Conservation (phyloP, 2,329 filamentous ascomycete genomes). For the Alternaria novae-zelandiae region DNA sequence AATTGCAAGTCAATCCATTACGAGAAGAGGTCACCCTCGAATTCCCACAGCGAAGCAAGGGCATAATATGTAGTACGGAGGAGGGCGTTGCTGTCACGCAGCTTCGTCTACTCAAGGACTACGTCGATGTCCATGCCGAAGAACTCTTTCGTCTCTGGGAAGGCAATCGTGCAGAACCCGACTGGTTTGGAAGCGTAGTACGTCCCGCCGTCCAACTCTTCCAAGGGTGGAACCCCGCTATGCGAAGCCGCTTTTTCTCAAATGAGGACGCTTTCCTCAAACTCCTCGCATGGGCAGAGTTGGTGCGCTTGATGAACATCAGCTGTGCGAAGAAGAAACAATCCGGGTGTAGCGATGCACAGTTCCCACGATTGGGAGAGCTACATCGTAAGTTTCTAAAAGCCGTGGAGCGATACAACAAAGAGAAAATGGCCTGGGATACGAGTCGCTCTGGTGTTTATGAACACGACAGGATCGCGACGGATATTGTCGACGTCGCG, state of each 20-base stretch:
- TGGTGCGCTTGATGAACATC: constrained; percentile 19
- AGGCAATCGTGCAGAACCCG: constrained; percentile 2
- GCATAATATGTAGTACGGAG: constrained; percentile 5
- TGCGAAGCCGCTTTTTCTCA: constrained; percentile 6
- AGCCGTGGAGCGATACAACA: constrained; percentile 13
- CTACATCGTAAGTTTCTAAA: constrained; percentile 11
- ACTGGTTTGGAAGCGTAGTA: constrained; percentile 11
- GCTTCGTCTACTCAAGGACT: constrained; percentile 19
- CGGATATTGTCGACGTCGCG: constrained; percentile 8
- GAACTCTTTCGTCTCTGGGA: constrained; percentile 9
- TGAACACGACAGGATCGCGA: constrained; percentile 13
- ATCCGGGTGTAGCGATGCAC: neutral
- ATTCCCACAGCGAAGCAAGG: constrained; percentile 8
- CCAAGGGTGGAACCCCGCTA: constrained; percentile 10
- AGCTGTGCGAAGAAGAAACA: neutral
- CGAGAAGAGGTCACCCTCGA: constrained; percentile 2
- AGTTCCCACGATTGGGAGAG: constrained; percentile 5
- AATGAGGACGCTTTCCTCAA: constrained; percentile 13
- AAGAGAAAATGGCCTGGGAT: constrained; percentile 11
- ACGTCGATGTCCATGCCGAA: constrained; percentile 15
- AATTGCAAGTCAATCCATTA: constrained; percentile 1
- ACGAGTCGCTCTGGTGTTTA: neutral
- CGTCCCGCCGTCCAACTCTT: constrained; percentile 10
- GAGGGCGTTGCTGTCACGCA: constrained; percentile 16
- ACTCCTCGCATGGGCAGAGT: constrained; percentile 18